Evolutionary conservation across 2,329 filamentous ascomycete genomes (phyloP).

Genomic region (Colletotrichum tabaci): DNA sequence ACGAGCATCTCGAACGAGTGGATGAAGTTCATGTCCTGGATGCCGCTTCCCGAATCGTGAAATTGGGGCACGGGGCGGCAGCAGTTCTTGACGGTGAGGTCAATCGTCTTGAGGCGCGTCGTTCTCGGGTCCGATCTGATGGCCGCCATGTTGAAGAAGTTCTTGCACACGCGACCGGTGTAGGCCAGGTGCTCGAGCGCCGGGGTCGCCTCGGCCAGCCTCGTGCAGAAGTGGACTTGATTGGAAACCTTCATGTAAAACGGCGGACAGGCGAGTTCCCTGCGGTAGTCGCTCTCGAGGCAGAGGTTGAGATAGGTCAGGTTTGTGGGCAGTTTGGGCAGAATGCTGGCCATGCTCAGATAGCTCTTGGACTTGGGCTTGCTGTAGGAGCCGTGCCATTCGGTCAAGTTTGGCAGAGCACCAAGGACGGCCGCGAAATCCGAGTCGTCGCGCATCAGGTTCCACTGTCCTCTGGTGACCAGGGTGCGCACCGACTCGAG

Average conservation of each 20-base stretch:
- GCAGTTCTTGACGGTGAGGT: constrained; percentile 82
- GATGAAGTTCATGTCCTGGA: constrained; percentile 81
- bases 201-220: constrained; percentile 71
- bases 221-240: constrained; percentile 73
- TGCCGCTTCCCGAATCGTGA: constrained; percentile 77
- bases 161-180: constrained; percentile 79
- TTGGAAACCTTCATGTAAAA: constrained; percentile 74
- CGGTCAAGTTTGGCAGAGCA: constrained; percentile 76
- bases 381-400: constrained; percentile 76
- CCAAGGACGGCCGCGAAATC: constrained; percentile 75
- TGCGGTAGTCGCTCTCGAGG: constrained; percentile 79
- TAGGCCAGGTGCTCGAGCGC: constrained; percentile 79
- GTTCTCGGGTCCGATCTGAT: constrained; percentile 63
- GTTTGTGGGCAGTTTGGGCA: constrained; percentile 69
- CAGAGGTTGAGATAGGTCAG: constrained; percentile 77
- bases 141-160: constrained; percentile 75
- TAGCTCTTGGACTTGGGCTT: constrained; percentile 84
- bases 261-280: constrained; percentile 72
- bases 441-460: constrained; percentile 74
- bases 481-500: constrained; percentile 75
- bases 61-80: constrained; percentile 71
- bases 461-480: constrained; percentile 84
- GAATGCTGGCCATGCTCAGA: constrained; percentile 75
- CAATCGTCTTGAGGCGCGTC: constrained; percentile 74
- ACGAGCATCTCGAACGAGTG: constrained; percentile 79